Evolutionary conservation across 2,329 filamentous ascomycete genomes (phyloP).

Genomic region (Xylariaceae sp.): DNA sequence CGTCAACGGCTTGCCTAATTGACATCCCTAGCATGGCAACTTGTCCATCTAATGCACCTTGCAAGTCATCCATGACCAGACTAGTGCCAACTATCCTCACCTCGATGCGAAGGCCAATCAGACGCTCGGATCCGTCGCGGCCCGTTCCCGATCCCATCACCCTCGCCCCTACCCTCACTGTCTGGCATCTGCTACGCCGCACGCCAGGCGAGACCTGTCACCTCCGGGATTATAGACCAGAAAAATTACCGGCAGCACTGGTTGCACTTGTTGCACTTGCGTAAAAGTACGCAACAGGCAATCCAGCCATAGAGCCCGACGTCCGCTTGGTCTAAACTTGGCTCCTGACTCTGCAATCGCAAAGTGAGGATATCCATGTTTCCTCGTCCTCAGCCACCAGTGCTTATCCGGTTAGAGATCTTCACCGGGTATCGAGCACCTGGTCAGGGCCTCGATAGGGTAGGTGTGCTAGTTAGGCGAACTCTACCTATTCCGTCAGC

Average conservation of each 20-base stretch:
- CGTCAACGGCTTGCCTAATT: background rate
- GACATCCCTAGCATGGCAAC: background rate
- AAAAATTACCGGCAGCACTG: background rate
- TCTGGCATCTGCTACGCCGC: background rate
- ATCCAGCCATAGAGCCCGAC: background rate
- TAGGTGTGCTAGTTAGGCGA: background rate
- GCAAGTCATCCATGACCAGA: background rate
- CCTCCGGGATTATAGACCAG: background rate
- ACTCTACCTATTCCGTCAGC: background rate
- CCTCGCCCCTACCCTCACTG: background rate
- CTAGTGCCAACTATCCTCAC: background rate
- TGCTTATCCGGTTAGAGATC: background rate
- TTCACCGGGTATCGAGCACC: background rate
- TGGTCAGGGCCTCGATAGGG: background rate
- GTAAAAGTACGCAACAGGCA: background rate
- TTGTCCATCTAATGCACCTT: background rate
- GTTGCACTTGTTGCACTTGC: background rate
- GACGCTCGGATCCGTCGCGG: background rate
- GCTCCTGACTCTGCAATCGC: background rate
- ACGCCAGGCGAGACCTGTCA: background rate
- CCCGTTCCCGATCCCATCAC: background rate
- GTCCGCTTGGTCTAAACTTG: slow-evolving; percentile 9
- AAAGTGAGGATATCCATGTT: background rate
- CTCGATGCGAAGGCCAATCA: background rate
- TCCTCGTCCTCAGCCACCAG: background rate